These are phyloP conservation scores for Cyberlindnera japonica DNA, from an alignment of 805 yeast genomes.

Conservation along the genomic window DNA sequence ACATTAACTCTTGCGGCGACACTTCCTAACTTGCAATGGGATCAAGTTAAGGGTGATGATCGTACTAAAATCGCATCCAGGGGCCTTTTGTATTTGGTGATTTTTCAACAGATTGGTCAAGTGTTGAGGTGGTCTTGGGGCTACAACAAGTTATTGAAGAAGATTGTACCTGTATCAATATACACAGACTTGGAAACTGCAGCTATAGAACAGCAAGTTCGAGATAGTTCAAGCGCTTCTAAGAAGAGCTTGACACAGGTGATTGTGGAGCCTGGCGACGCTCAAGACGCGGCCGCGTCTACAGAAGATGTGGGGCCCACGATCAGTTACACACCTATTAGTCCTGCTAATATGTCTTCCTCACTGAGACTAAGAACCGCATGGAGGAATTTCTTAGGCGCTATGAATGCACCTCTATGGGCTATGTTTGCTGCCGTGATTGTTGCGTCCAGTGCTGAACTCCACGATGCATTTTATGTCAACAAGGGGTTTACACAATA, in stretches of 20 bases:
- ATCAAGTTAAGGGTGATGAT: slow-evolving; percentile 59
- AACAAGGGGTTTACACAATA: slow-evolving; percentile 59
- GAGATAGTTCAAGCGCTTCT: not conserved
- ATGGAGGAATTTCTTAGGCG: slow-evolving; percentile 30
- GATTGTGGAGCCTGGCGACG: slow-evolving; percentile 39
- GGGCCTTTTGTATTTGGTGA: slow-evolving; percentile 68
- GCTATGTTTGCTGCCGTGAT: slow-evolving; percentile 68
- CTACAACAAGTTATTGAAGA: slow-evolving; percentile 62
- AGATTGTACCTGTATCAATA: slow-evolving; percentile 32
- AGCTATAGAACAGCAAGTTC: not conserved
- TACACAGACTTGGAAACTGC: slow-evolving; percentile 7
- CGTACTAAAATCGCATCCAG: slow-evolving; percentile 75
- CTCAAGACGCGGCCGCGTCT: slow-evolving; percentile 74
- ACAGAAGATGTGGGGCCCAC: slow-evolving; percentile 45
- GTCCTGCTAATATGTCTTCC: not conserved
- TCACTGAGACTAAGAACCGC: not conserved
- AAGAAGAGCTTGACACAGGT: no score
- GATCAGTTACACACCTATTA: not conserved
- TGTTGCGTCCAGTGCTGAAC: slow-evolving; percentile 61
- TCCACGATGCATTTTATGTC: slow-evolving; percentile 56
- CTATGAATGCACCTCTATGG: slow-evolving; percentile 81
- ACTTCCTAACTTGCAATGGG: slow-evolving; percentile 74
- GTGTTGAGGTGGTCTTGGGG: slow-evolving; percentile 88
- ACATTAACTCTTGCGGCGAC: slow-evolving; percentile 76
- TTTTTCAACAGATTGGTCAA: slow-evolving; percentile 84